Evolutionary conservation across 352 stramenopile species (phyloP).

Genomic region (Globisporangium sylvaticum): DNA sequence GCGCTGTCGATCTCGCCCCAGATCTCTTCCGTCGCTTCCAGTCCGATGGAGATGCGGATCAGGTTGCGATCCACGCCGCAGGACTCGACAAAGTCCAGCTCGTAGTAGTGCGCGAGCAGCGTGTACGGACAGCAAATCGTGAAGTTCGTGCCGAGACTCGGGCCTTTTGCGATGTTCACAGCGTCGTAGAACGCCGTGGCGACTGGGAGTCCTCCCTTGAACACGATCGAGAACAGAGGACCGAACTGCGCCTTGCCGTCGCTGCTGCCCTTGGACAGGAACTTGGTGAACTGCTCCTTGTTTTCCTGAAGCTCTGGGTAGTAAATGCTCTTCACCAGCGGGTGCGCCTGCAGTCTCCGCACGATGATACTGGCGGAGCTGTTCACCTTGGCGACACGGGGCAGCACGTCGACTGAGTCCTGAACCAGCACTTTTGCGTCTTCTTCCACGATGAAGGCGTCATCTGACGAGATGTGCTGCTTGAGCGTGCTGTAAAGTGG

Average conservation of each 20-base stretch:
- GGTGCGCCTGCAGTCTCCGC: slow-evolving; percentile 60
- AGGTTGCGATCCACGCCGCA: slow-evolving; percentile 90
- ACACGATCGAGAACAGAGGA: slow-evolving; percentile 84
- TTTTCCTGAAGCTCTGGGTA: slow-evolving; percentile 71
- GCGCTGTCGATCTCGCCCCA: slow-evolving; percentile 58
- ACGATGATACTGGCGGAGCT: slow-evolving; percentile 67
- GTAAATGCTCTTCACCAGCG: slow-evolving; percentile 81
- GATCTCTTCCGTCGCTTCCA: slow-evolving; percentile 82
- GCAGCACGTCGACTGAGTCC: slow-evolving; percentile 58
- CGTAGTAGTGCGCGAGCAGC: slow-evolving; percentile 90
- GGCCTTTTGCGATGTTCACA: slow-evolving; percentile 79
- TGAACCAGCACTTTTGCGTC: slow-evolving; percentile 52
- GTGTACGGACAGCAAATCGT: slow-evolving; percentile 92
- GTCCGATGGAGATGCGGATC: slow-evolving; percentile 89
- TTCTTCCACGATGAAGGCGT: slow-evolving; percentile 62
- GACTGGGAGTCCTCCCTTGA: slow-evolving; percentile 64
- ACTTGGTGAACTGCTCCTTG: slow-evolving; percentile 61
- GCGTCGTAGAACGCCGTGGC: slow-evolving; percentile 88
- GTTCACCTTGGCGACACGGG: slow-evolving; percentile 81
- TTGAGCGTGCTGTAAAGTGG: slow-evolving; percentile 40
- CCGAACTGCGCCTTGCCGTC: slow-evolving; percentile 59
- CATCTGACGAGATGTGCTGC: slow-evolving; percentile 28
- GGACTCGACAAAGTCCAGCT: slow-evolving; percentile 89
- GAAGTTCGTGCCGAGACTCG: slow-evolving; percentile 93
- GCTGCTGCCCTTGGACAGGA: slow-evolving; percentile 23